Evolutionary conservation across 1,139 yeast genomes (phyloP).

Genomic region (Blastobotrys aristatus): DNA sequence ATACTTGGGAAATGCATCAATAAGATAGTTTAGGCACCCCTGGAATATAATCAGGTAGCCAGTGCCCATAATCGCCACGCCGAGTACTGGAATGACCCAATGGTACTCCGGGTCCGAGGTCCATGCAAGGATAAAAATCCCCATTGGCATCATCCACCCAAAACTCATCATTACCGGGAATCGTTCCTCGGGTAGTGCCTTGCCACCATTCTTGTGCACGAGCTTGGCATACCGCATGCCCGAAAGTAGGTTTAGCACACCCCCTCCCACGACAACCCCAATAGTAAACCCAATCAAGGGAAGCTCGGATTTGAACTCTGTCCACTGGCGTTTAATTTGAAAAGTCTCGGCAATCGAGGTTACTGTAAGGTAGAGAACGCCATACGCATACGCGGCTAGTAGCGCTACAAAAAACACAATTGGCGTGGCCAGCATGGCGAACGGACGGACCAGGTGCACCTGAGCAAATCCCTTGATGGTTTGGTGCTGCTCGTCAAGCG

Average conservation of each 20-base stretch:
- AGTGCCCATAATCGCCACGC: conserved; percentile 57
- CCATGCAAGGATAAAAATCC: conserved; percentile 77
- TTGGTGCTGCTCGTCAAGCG: conserved; percentile 42
- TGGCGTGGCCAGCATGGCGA: conserved; percentile 44
- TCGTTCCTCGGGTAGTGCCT: conserved; percentile 55
- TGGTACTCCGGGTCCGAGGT: conserved; percentile 51
- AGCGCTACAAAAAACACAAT: conserved; percentile 40
- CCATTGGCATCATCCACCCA: conserved; percentile 53
- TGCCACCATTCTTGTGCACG: conserved; percentile 33
- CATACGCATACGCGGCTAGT: conserved; percentile 45
- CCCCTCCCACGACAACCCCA: conserved; percentile 51
- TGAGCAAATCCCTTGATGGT: conserved; percentile 37
- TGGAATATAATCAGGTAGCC: conserved; percentile 59
- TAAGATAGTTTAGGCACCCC: conserved; percentile 54
- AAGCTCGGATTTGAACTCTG: conserved; percentile 44
- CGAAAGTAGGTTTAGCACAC: conserved; percentile 37
- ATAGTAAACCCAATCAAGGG: conserved; percentile 54
- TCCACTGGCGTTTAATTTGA: conserved; percentile 35
- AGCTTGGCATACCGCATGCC: conserved; percentile 35
- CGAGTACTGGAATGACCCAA: conserved; percentile 70
- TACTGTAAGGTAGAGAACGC: conserved; percentile 40
- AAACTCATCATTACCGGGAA: conserved; percentile 47
- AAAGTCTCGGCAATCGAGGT: conserved; percentile 39
- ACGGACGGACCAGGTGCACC: conserved; percentile 41
- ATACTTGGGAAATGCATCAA: conserved; percentile 54